These are phyloP conservation scores for Globisporangium canariense DNA, from an alignment of 352 stramenopile species.

Conservation along the genomic window DNA sequence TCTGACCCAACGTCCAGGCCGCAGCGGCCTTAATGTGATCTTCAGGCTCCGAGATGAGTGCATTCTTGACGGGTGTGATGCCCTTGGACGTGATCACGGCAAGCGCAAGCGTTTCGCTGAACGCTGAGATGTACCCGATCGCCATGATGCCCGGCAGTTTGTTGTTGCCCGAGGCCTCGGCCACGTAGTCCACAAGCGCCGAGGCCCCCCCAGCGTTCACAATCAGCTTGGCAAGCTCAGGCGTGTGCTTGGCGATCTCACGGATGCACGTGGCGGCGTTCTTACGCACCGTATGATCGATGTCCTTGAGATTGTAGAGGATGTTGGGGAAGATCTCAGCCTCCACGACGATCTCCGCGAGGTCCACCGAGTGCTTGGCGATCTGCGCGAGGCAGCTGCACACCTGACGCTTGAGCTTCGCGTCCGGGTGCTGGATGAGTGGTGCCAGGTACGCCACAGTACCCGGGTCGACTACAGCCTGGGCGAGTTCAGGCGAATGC, in stretches of 20 bases:
- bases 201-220: constrained; percentile 94
- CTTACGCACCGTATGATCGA: constrained; percentile 93
- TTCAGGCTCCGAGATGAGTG: constrained; percentile 91
- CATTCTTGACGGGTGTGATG: constrained; percentile 91
- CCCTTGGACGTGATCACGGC: constrained; percentile 94
- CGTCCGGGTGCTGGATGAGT: constrained; percentile 92
- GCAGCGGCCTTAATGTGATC: constrained; percentile 95
- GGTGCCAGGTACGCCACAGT: constrained; percentile 93
- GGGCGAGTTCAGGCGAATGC: constrained; percentile 93
- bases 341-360: constrained; percentile 95
- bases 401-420: constrained; percentile 91
- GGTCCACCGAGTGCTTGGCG: constrained; percentile 94
- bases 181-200: constrained; percentile 92
- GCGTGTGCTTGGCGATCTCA: constrained; percentile 94
- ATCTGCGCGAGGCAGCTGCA: constrained; percentile 93
- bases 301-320: constrained; percentile 94
- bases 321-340: constrained; percentile 96
- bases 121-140: constrained; percentile 94
- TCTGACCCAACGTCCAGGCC: constrained; percentile 95
- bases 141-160: constrained; percentile 95
- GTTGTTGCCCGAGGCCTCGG: constrained; percentile 89
- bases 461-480: constrained; percentile 91
- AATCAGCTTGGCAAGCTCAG: constrained; percentile 94
- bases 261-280: constrained; percentile 94
- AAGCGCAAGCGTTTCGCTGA: constrained; percentile 92